Conservation (phyloP, 306 rosid species). For the Calophaca sinica region DNA sequence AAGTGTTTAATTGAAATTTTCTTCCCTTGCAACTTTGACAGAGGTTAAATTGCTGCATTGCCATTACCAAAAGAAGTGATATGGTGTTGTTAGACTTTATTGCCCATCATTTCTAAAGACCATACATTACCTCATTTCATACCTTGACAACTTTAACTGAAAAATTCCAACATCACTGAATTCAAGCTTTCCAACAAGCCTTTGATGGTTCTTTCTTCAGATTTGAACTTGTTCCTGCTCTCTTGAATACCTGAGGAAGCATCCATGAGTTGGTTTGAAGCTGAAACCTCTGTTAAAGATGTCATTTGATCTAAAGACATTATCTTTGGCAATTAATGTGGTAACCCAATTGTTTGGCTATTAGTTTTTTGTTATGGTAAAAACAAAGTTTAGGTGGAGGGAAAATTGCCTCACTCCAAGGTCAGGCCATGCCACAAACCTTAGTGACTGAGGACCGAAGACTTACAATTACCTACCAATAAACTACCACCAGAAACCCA, state of each 20-base stretch:
- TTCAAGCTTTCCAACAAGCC: conserved; percentile 20
- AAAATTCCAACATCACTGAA: neutral
- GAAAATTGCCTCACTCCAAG: conserved; percentile 20
- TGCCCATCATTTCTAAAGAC: conserved; percentile 7
- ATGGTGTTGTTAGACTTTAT: conserved; percentile 13
- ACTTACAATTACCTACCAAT: conserved; percentile 20
- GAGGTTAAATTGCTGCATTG: conserved; percentile 24
- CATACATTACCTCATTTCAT: neutral
- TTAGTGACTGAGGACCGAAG: neutral
- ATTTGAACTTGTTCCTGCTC: conserved; percentile 5
- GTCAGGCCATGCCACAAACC: conserved; percentile 7
- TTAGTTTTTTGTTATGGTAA: conserved; percentile 6
- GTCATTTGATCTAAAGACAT: conserved; percentile 30
- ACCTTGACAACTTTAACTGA: conserved; percentile 19
- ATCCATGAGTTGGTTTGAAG: conserved; percentile 19
- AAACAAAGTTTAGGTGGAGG: conserved; percentile 1
- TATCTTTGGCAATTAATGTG: conserved; percentile 16
- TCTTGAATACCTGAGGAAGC: conserved; percentile 25
- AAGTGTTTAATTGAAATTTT: conserved; percentile 1
- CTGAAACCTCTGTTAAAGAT: conserved; percentile 39
- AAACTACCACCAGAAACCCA: neutral
- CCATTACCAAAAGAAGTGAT: neutral
- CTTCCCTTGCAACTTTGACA: conserved; percentile 5
- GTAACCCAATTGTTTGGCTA: conserved; percentile 8
- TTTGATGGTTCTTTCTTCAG: conserved; percentile 35